Conservation (phyloP, 2,329 filamentous ascomycete genomes). For the Aaosphaeria arxii region DNA sequence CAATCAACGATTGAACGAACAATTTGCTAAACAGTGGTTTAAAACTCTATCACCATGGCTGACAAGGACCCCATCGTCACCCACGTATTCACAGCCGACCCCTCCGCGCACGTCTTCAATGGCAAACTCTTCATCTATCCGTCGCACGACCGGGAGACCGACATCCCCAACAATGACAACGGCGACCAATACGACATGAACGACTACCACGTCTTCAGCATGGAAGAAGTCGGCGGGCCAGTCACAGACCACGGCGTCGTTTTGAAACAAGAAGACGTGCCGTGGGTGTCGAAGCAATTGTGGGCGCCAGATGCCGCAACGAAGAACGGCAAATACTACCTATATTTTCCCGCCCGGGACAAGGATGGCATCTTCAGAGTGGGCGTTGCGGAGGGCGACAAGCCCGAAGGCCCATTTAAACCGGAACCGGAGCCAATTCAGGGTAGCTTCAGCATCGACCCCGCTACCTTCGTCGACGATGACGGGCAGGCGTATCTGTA, state of each 20-base stretch:
- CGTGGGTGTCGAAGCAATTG: conserved; percentile 75
- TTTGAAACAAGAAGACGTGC: conserved; percentile 63
- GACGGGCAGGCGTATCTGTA: conserved; percentile 66
- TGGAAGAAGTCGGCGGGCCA: conserved; percentile 53
- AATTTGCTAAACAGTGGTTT: no score
- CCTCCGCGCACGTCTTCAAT: conserved; percentile 77
- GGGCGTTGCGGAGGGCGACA: conserved; percentile 64
- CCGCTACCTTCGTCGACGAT: conserved; percentile 70
- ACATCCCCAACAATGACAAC: conserved; percentile 76
- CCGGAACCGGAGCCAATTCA: conserved; percentile 63
- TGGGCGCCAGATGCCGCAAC: conserved; percentile 76
- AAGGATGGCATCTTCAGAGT: conserved; percentile 69
- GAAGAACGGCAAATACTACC: conserved; percentile 69
- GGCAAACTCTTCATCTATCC: conserved; percentile 75
- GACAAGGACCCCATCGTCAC: conserved; percentile 62
- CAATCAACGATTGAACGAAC: no score
- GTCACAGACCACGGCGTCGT: conserved; percentile 73
- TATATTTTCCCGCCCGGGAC: conserved; percentile 76
- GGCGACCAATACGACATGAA: conserved; percentile 83
- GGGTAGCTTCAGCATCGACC: conserved; percentile 74
- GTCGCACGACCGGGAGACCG: conserved; percentile 74
- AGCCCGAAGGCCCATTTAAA: conserved; percentile 67
- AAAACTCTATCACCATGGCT: conserved; percentile 18
- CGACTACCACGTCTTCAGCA: conserved; percentile 77
- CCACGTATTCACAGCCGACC: conserved; percentile 77